A percentile compares a stretch with the other conserved stretches of the same genome.
These are phyloP conservation scores for Starmera caribaea DNA, from an alignment of 805 yeast genomes.

Conservation along the genomic window DNA sequence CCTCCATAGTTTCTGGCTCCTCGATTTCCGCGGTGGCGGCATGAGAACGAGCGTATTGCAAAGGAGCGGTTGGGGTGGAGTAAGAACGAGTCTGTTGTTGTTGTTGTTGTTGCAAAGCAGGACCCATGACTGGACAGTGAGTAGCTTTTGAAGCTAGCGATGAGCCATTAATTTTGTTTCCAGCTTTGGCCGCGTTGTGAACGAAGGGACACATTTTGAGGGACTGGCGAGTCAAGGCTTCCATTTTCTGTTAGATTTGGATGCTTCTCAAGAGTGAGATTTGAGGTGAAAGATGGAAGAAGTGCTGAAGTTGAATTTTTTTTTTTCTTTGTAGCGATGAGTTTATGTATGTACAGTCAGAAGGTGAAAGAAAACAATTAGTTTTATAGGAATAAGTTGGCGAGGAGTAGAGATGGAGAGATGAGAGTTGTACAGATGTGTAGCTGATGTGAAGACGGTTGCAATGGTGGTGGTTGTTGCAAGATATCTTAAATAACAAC, in stretches of 20 bases:
- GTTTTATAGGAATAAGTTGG: no score
- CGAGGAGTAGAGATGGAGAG: no score
- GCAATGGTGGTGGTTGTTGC: no score
- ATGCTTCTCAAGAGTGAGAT: not conserved
- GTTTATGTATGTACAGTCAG: not conserved
- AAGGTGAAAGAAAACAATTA: not conserved
- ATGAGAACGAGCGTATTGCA: constrained; percentile 22
- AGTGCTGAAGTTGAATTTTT: not conserved
- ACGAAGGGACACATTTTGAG: constrained; percentile 80
- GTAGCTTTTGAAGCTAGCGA: constrained; percentile 40
- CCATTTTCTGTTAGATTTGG: constrained; percentile 37
- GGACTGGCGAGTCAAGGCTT: constrained; percentile 66
- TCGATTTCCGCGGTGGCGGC: constrained; percentile 21
- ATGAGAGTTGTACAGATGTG: no score
- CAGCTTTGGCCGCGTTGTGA: constrained; percentile 37
- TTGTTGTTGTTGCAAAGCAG: constrained; percentile 45
- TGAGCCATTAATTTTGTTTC: constrained; percentile 43
- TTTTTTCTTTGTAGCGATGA: no score
- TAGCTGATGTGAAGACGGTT: no score
- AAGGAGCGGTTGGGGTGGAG: constrained; percentile 22
- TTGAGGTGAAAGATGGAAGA: not conserved
- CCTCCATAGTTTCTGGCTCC: no score
- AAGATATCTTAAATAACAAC: no score
- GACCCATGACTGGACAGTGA: constrained; percentile 87
- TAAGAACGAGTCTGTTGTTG: constrained; percentile 17